A percentile compares a stretch with the other conserved stretches of the same genome.
Conservation (phyloP, 495 filamentous ascomycete species). For the Cercophora samala region DNA sequence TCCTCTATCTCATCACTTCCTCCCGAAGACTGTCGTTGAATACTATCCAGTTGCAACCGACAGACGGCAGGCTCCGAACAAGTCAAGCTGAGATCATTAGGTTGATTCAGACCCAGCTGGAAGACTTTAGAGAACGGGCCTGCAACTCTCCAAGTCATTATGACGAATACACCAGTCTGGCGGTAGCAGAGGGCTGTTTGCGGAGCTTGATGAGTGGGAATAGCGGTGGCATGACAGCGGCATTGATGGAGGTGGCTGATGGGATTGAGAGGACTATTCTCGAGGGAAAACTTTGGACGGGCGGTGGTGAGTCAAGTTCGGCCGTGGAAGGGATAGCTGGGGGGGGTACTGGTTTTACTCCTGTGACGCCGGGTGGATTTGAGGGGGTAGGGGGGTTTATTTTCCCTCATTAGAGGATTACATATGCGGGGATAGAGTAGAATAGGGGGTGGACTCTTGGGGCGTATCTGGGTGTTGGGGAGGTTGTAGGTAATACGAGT, state of each 20-base stretch:
- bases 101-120: conserved; percentile 18
- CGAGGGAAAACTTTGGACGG: conserved; percentile 10
- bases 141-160: conserved; percentile 23
- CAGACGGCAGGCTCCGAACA: not conserved
- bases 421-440: not conserved
- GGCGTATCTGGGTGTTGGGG: not conserved
- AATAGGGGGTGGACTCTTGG: not conserved
- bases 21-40: conserved; percentile 17
- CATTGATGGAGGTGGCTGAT: conserved; percentile 22
- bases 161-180: conserved; percentile 20
- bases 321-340: not conserved
- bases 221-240: conserved; percentile 10
- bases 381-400: not conserved
- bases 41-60: not conserved
- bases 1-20: conserved; percentile 22
- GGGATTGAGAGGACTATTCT: conserved; percentile 25
- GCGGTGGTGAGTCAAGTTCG: too few species aligned
- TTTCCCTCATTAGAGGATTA: not conserved
- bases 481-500: not conserved
- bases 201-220: conserved; percentile 5
- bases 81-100: not conserved
- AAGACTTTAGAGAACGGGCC: conserved; percentile 15
- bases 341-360: not conserved
- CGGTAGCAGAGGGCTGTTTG: conserved; percentile 19
- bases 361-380: not conserved